Percentiles rank a stretch among this genome's conserved stretches.
Conservation (phyloP, 169 alveolate genomes). For the Cryptosporidium canis region DNA sequence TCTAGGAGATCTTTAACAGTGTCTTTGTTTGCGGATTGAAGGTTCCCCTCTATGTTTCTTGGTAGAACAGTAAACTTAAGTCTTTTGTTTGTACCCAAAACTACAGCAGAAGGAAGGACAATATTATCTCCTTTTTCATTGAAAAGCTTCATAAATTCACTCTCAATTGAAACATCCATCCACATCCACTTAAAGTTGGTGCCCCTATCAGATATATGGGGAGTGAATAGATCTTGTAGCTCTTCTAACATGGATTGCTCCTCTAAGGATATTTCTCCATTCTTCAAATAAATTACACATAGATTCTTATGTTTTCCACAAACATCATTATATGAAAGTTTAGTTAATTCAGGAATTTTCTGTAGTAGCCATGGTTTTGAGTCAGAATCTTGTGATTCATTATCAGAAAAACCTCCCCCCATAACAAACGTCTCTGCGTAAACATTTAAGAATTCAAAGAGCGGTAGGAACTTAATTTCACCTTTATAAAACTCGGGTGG, state of each 20-base stretch:
- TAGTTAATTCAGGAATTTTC: slow-evolving; percentile 84
- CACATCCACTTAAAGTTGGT: slow-evolving; percentile 86
- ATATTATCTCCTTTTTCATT: slow-evolving; percentile 66
- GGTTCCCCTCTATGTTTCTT: slow-evolving; percentile 74
- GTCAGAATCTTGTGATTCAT: slow-evolving; percentile 79
- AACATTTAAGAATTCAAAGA: slow-evolving; percentile 94
- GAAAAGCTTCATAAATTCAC: slow-evolving; percentile 80
- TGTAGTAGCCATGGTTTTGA: slow-evolving; percentile 89
- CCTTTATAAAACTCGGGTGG: slow-evolving; percentile 89
- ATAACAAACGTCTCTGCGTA: slow-evolving; percentile 94
- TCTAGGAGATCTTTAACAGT: slow-evolving; percentile 82
- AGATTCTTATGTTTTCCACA: slow-evolving; percentile 85
- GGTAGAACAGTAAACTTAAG: slow-evolving; percentile 80
- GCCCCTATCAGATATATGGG: slow-evolving; percentile 85
- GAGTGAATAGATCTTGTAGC: slow-evolving; percentile 82
- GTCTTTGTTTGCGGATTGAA: slow-evolving; percentile 77
- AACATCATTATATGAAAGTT: slow-evolving; percentile 84
- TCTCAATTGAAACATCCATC: slow-evolving; percentile 84
- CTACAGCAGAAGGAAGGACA: slow-evolving; percentile 83
- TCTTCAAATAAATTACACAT: slow-evolving; percentile 84
- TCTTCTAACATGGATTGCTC: slow-evolving; percentile 85
- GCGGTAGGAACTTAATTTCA: slow-evolving; percentile 83
- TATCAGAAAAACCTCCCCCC: slow-evolving; percentile 91
- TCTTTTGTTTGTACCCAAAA: slow-evolving; percentile 84
- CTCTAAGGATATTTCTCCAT: slow-evolving; percentile 78